Evolutionary conservation across 169 alveolate genomes (phyloP).

Genomic region (Cyclospora cayetanensis): DNA sequence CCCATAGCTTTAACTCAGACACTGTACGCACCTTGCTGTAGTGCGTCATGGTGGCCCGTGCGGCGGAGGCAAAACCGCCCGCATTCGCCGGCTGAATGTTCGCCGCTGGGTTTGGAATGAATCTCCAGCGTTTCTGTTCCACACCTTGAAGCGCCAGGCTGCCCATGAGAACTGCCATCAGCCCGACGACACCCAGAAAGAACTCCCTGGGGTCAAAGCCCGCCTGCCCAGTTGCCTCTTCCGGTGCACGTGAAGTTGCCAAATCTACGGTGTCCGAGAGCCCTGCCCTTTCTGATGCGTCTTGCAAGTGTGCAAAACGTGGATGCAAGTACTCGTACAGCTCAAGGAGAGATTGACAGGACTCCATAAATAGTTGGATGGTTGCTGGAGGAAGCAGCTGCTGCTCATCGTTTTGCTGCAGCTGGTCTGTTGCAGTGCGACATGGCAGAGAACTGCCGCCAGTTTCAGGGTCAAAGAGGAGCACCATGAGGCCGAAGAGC

Average conservation of each 20-base stretch:
- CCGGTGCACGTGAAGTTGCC: background rate
- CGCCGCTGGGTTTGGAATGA: slow-evolving; percentile 29
- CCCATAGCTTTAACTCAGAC: too few species aligned
- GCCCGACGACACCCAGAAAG: slow-evolving; percentile 8
- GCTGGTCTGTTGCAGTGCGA: background rate
- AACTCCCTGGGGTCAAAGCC: slow-evolving; percentile 44
- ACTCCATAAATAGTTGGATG: background rate
- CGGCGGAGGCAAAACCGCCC: slow-evolving; percentile 62
- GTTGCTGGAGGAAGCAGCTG: background rate
- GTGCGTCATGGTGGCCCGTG: slow-evolving; percentile 9
- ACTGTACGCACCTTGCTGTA: slow-evolving; percentile 50
- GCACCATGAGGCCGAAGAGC: background rate
- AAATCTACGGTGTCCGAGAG: background rate
- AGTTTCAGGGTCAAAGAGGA: background rate
- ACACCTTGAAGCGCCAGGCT: slow-evolving; percentile 31
- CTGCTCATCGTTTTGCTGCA: background rate
- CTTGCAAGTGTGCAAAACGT: background rate
- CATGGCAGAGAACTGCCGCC: background rate
- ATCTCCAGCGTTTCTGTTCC: slow-evolving; percentile 56
- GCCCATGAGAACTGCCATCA: slow-evolving; percentile 60
- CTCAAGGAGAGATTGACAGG: background rate
- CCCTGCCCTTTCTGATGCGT: background rate
- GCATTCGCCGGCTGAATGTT: slow-evolving; percentile 26
- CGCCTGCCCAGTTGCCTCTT: background rate
- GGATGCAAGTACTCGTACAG: slow-evolving; percentile 47